These are phyloP conservation scores for Adansonia madagascariensis DNA, from an alignment of 441 rosid genomes.

Conservation along the genomic window DNA sequence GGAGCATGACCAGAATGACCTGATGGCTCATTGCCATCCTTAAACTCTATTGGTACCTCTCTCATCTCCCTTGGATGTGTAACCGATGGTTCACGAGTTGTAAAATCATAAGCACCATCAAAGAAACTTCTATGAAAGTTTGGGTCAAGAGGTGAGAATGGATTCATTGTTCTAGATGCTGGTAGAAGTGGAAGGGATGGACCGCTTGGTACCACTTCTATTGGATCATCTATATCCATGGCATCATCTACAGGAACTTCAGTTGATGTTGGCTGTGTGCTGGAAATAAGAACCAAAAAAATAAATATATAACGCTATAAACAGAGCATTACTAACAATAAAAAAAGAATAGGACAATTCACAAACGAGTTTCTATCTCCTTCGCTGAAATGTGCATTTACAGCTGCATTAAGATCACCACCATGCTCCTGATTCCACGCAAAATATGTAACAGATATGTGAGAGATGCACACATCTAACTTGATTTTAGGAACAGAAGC, in stretches of 20 bases:
- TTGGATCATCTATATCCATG: conserved; percentile 88
- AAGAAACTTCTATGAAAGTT: conserved; percentile 44
- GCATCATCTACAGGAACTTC: conserved; percentile 54
- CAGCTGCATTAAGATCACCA: conserved; percentile 92
- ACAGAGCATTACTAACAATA: neutral
- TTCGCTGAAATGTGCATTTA: conserved; percentile 84
- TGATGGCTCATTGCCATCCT: conserved; percentile 62
- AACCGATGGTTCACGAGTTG: conserved; percentile 50
- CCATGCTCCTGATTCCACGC: conserved; percentile 66
- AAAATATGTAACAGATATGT: conserved; percentile 18
- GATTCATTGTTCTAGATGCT: conserved; percentile 41
- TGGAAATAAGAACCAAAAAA: conserved; percentile 33
- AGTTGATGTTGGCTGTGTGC: conserved; percentile 43
- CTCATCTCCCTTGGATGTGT: conserved; percentile 84
- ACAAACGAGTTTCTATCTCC: conserved; percentile 76
- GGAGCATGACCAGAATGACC: conserved; percentile 58
- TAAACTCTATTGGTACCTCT: conserved; percentile 83
- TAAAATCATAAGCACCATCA: conserved; percentile 49
- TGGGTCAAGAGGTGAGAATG: conserved; percentile 57
- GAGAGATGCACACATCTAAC: neutral
- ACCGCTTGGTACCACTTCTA: conserved; percentile 39
- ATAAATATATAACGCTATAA: neutral
- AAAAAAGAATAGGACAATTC: conserved; percentile 24
- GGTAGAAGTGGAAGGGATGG: conserved; percentile 45
- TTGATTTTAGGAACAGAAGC: neutral